Evolutionary conservation across 768 basidiomycete genomes (phyloP).

Genomic region (Psilocybe cubensis): DNA sequence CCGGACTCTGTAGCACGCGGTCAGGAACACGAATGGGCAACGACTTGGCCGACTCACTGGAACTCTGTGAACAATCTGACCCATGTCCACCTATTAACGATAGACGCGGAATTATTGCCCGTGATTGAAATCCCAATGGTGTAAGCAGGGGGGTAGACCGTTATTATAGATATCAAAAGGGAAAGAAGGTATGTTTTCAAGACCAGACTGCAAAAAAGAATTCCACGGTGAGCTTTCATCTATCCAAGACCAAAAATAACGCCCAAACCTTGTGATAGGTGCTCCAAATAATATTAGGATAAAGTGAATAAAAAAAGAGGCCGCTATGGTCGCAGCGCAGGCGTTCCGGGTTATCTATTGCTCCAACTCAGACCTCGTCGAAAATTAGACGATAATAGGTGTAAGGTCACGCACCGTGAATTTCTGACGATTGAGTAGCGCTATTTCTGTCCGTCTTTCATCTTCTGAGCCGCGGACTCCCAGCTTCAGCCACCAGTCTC

Average conservation of each 20-base stretch:
- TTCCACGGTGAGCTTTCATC: constrained; percentile 16
- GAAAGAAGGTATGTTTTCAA: constrained; percentile 70
- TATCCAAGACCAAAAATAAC: constrained; percentile 7
- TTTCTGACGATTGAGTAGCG: constrained; percentile 38
- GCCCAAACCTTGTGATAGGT: constrained; percentile 58
- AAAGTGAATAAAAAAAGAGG: constrained; percentile 49
- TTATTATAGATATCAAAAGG: constrained; percentile 67
- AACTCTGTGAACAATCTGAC: constrained; percentile 81
- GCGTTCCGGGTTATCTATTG: constrained; percentile 56
- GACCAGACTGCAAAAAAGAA: constrained; percentile 21
- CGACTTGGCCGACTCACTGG: constrained; percentile 55
- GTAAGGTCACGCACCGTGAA: constrained; percentile 38
- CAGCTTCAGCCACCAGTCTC: constrained; percentile 57
- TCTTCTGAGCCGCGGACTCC: constrained; percentile 42
- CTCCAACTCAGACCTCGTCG: constrained; percentile 6
- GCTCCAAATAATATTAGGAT: constrained; percentile 76
- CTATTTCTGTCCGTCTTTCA: constrained; percentile 46
- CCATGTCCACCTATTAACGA: constrained; percentile 69
- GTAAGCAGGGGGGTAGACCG: constrained; percentile 70
- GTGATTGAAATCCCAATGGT: constrained; percentile 65
- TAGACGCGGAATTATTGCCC: constrained; percentile 41
- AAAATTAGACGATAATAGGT: not conserved
- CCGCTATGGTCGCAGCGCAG: constrained; percentile 52
- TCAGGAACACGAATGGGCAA: constrained; percentile 6
- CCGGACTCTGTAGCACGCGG: constrained; percentile 42